Evolutionary conservation across 306 rosid species (phyloP).

Genomic region (Gastrolobium villosum): DNA sequence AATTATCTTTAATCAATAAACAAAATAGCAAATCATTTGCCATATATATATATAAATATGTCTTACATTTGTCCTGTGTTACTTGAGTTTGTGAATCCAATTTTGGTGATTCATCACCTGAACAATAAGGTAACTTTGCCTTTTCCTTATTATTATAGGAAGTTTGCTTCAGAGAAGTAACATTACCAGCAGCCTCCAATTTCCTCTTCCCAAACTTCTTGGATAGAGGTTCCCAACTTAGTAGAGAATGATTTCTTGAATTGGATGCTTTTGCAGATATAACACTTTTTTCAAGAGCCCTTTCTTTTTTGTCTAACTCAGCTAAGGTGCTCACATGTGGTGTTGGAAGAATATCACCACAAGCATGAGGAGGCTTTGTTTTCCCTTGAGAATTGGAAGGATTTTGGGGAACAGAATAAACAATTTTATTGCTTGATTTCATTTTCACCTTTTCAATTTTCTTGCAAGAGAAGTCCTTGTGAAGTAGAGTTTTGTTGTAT

Average conservation of each 20-base stretch:
- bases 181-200: neutral
- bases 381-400: conserved; percentile 16
- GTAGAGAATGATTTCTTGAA: neutral
- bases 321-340: neutral
- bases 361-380: neutral
- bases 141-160: neutral
- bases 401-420: neutral
- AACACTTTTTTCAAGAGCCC: neutral
- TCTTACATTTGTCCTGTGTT: neutral
- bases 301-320: neutral
- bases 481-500: conserved; percentile 2
- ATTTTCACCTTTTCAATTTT: conserved; percentile 33
- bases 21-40: conserved; percentile 3
- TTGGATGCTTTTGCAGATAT: conserved; percentile 4
- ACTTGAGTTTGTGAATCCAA: conserved; percentile 6
- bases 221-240: neutral
- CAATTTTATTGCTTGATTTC: conserved; percentile 3
- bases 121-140: neutral
- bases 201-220: conserved; percentile 20
- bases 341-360: neutral
- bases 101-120: neutral
- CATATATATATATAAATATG: neutral
- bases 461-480: conserved; percentile 9
- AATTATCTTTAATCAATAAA: neutral
- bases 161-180: neutral